Conservation (phyloP, 352 stramenopile species). For the Globisporangium nunn region DNA sequence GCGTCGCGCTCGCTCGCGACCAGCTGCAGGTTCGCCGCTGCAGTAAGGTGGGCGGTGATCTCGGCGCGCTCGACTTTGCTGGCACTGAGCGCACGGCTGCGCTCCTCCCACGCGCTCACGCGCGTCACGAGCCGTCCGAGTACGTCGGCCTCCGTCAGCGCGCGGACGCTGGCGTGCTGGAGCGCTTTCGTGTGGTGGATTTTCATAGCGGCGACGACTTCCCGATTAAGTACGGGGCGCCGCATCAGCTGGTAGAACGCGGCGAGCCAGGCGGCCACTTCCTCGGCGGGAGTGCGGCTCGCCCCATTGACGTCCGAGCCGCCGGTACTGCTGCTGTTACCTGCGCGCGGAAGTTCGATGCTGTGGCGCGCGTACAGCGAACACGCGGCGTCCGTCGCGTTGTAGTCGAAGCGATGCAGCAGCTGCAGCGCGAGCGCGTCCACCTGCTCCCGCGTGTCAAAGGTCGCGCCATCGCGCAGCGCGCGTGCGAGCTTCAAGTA, state of each 20-base stretch:
- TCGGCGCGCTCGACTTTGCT: constrained; percentile 37
- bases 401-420: constrained; percentile 80
- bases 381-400: constrained; percentile 68
- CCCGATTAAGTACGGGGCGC: constrained; percentile 20
- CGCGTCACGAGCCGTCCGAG: constrained; percentile 45
- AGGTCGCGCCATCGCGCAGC: constrained; percentile 68
- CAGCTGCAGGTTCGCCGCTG: constrained; percentile 56
- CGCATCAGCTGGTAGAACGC: constrained; percentile 64
- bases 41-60: constrained; percentile 41
- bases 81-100: constrained; percentile 17
- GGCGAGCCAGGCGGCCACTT: constrained; percentile 50
- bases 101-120: constrained; percentile 43
- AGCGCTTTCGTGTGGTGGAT: constrained; percentile 27
- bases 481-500: constrained; percentile 74
- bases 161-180: constrained; percentile 17
- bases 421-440: constrained; percentile 60
- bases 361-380: constrained; percentile 77
- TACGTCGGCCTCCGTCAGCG: constrained; percentile 47
- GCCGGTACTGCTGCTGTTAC: constrained; percentile 3
- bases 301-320: not conserved
- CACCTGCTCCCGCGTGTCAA: constrained; percentile 76
- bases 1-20: constrained; percentile 27
- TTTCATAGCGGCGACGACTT: constrained; percentile 40
- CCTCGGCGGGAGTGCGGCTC: constrained; percentile 20
- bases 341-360: constrained; percentile 51